These are phyloP conservation scores for Eucalyptus pauciflora DNA, from an alignment of 345 rosid species.

Conservation along the genomic window DNA sequence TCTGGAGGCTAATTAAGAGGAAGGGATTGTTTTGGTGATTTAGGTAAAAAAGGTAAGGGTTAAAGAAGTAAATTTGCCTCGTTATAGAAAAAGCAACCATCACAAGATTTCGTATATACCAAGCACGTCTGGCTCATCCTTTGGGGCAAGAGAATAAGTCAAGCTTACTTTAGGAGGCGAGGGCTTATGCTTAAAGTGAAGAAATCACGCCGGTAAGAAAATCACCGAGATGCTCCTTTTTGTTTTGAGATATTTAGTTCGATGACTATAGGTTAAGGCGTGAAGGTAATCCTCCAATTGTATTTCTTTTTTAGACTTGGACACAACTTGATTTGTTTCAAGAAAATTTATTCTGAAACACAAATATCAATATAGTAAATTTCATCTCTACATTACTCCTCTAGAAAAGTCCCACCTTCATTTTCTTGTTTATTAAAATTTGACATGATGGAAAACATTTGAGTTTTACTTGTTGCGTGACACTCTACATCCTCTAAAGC, in stretches of 20 bases:
- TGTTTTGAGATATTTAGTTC: too few relatives aligned
- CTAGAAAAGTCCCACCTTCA: not conserved
- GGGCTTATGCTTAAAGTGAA: not conserved
- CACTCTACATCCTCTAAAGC: not conserved
- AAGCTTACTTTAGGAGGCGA: not conserved
- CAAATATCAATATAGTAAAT: too few relatives aligned
- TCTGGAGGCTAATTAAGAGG: accelerated
- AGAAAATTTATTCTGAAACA: too few relatives aligned
- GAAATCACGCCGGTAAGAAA: not conserved
- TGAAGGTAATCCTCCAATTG: not conserved
- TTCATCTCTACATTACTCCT: not conserved
- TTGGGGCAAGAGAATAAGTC: not conserved
- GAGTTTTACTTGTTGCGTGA: not conserved
- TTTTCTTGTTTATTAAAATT: too few relatives aligned
- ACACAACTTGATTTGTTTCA: too few relatives aligned
- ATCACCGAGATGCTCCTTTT: too few relatives aligned
- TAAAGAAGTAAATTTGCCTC: not conserved
- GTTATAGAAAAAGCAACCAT: not conserved
- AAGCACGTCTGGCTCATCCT: accelerated
- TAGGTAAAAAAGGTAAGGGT: accelerated
- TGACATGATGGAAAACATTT: accelerated
- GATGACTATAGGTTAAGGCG: too few relatives aligned
- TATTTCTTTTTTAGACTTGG: accelerated
- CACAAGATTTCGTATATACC: not conserved
- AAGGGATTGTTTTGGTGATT: not conserved